Percentiles rank a stretch among this genome's conserved stretches.
Evolutionary conservation across 495 filamentous ascomycete genomes (phyloP).

Genomic region (Penicillium turbatum): DNA sequence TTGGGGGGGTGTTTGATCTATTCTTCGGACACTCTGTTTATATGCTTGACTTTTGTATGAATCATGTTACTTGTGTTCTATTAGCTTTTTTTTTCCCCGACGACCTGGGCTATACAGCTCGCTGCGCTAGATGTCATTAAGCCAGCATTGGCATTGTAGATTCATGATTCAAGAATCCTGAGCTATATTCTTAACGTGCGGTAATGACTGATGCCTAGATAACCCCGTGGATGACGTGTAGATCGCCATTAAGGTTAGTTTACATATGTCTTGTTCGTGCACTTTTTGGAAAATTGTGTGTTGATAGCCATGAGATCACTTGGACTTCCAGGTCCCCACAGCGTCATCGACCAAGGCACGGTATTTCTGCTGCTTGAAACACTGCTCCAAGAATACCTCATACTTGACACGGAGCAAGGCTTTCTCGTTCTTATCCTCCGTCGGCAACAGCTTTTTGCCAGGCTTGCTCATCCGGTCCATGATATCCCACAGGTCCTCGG

Average conservation of each 20-base stretch:
- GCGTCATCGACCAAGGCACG: slow-evolving; percentile 62
- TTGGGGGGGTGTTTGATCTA: background rate
- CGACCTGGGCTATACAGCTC: background rate
- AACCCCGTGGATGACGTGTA: background rate
- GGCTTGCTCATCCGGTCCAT: slow-evolving; percentile 97
- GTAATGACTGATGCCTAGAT: slow-evolving; percentile 8
- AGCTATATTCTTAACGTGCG: background rate
- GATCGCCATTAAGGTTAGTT: no score
- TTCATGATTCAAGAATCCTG: background rate
- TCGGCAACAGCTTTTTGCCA: slow-evolving; percentile 75
- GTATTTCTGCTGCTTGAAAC: slow-evolving; percentile 60
- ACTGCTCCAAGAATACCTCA: slow-evolving; percentile 59
- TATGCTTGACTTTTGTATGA: background rate
- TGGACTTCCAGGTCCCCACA: slow-evolving; percentile 34
- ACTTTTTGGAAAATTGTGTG: no score
- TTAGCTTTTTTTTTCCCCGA: background rate
- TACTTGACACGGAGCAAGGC: slow-evolving; percentile 82
- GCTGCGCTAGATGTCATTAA: background rate
- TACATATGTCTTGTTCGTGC: background rate
- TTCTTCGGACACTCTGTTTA: background rate
- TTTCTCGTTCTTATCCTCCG: slow-evolving; percentile 64
- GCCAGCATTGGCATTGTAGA: background rate
- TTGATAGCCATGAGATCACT: background rate
- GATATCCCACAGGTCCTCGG: slow-evolving; percentile 86
- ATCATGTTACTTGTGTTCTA: background rate